Percentiles rank a stretch among this genome's conserved stretches.
Evolutionary conservation across 2,329 filamentous ascomycete genomes (phyloP).

Genomic region (Tolypocladium sp.): DNA sequence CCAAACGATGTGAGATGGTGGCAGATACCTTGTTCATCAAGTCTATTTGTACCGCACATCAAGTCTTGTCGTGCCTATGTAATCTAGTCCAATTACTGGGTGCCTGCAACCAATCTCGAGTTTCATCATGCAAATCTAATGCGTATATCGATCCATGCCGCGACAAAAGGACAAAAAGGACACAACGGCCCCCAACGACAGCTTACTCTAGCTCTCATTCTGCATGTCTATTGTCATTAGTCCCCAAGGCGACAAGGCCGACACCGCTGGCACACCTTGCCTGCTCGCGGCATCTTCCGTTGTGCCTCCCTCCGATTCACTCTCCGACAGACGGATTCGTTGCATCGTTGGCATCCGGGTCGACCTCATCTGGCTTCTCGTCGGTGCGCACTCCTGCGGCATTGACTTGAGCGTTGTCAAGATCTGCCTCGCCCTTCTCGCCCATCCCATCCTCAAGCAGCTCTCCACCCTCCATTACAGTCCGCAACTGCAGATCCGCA

Average conservation of each 20-base stretch:
- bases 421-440: slow-evolving; percentile 43
- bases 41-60: background rate
- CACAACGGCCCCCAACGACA: background rate
- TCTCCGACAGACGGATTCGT: slow-evolving; percentile 2
- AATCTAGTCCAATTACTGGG: background rate
- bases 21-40: background rate
- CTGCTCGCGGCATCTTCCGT: too few relatives aligned
- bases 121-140: background rate
- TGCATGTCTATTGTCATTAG: background rate
- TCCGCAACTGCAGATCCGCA: slow-evolving; percentile 40
- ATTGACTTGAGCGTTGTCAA: slow-evolving; percentile 48
- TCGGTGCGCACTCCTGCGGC: slow-evolving; percentile 34
- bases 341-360: slow-evolving; percentile 6
- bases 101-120: background rate
- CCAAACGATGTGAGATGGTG: too few relatives aligned
- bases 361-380: background rate
- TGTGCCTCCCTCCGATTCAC: background rate
- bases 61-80: background rate
- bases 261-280: too few relatives aligned
- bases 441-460: slow-evolving; percentile 48
- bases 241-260: background rate
- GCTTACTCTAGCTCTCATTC: background rate
- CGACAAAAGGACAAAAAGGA: too few relatives aligned
- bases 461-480: slow-evolving; percentile 46
- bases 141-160: background rate